Evolutionary conservation across 257 asterid species (phyloP), one percentile per base, ranked within the genome.

Genomic region (Agastache rugosa): DNA sequence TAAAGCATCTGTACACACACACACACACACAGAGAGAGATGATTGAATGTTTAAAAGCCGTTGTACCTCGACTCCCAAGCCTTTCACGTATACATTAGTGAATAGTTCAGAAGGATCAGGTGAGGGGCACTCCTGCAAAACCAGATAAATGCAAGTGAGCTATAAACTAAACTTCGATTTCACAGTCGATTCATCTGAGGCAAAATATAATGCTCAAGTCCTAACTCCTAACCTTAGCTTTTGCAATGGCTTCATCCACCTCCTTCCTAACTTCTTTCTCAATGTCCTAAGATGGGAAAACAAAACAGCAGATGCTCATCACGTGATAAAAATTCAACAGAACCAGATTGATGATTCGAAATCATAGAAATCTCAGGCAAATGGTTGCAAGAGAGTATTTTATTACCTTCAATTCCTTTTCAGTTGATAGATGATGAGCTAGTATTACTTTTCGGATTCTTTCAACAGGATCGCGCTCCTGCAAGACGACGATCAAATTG

Each of bases 381-480:
- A 51, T 51, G 58, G 25, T 19, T 51, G 58, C 25, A 51, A 6
- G 58, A 51, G 58, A 51, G 11, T 17, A n/a, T 51, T 17, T 37
- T 22, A n/a, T 27, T 88, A 92, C 99, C 97, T 95, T 90, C 73
- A 92, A 80, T 77, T 92, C 99, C 70, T 92, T 91, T 75, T 92
- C 97, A 34, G 90, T 88, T 73, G 97, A 89, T 68, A 95, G 63
- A 67, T 92, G 94, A 27, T 89, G 96, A 69, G 90, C 51, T 50
- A 92, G 70, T 73, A 95, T 72, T 31, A 95, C 93, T 81, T 89
- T 95, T 86, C 91, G 84, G 84, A 95, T 75, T 83, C 99, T 89
- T 82, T 92, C 98, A 63, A 92, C 63, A 35, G 99, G 99, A 79
- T 95, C 98, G 72, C 97, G 97, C 78, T 92, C 99, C 98, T 91